Evolutionary conservation across 345 rosid species (phyloP), one percentile per base, ranked within the genome.

Genomic region (Cochlearia excelsa): DNA sequence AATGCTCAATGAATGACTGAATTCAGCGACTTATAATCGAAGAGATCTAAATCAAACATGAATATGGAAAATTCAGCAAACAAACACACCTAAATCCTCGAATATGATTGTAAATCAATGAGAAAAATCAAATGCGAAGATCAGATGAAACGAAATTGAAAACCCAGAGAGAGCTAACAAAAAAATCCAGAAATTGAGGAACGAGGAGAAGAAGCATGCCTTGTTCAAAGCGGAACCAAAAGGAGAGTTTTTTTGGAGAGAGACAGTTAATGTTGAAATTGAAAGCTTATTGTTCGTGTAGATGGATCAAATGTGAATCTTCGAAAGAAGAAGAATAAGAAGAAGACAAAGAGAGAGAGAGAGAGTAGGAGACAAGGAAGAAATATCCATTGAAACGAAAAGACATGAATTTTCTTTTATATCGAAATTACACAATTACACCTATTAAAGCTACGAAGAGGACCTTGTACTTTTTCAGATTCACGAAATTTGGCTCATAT

Each of bases 241-340:
- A 51, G 43, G 34, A 63, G 65, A 43, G 59, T 48, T 16, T 44
- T 63, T 11, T 2, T 4, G 44, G 54, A 44, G 39, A 62, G 57
- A 7, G 1, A 48, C 9, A 16, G 23, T 16, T 16, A 16, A 16
- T 16, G 23, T 49, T 64, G 69, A 29, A 8, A 61, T 57, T 39
- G 46, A 45, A 55, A 58, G 66, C 39, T 52, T 44, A 26, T n/a
- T 31, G 9, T 5, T 30, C 28, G 8, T n/a, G 53, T 31, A 50
- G 45, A 39, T 57, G 42, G 55, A 63, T 63, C 66, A 70, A 64
- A 70, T 71, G 65, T 71, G 51, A 65, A 64, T 51, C 47, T 63
- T 54, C 26, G 45, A 57, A 63, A 49, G 43, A 39, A 9, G 43
- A 39, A 9, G 51, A 57, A 31, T 6, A 37, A 37, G 65, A 63